phyloP scores from a whole-genome alignment of 345 rosid genomes.

The Sisymbrium irio region DNA sequence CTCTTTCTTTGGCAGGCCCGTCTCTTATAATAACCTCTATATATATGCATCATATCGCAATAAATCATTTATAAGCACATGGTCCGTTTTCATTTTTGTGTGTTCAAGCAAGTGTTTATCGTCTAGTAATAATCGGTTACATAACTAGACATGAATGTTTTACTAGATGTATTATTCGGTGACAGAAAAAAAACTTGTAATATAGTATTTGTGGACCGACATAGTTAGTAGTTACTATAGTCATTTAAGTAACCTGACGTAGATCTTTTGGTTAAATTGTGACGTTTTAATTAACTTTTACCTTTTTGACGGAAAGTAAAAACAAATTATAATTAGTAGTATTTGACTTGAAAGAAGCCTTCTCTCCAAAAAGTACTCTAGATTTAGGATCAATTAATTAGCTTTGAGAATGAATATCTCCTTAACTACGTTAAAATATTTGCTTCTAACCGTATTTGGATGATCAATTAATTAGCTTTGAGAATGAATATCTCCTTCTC shows the following conservation, averaged over 20 bases:
- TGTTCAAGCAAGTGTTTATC: neutral
- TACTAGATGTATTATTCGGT: neutral
- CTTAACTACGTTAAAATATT: no score
- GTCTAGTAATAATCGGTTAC: neutral
- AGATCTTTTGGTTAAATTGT: neutral
- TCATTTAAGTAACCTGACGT: no score
- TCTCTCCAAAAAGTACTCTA: no score
- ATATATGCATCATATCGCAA: neutral
- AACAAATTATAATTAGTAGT: no score
- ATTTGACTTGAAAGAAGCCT: no score
- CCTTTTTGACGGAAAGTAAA: neutral
- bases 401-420: no score
- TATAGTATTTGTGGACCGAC: neutral
- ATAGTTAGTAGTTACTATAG: neutral
- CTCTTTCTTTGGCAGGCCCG: conserved; percentile 66
- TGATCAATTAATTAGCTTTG: no score
- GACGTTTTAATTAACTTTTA: neutral
- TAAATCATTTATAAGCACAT: neutral
- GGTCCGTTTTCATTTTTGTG: neutral
- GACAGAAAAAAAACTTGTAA: neutral
- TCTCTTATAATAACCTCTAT: neutral
- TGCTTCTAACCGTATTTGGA: no score
- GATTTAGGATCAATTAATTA: no score
- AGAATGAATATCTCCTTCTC: neutral
- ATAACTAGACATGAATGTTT: neutral